Percentiles rank a stretch among this genome's conserved stretches.
Evolutionary conservation across 331 rosid species (phyloP).

Genomic region (Pyracantha coccinea): DNA sequence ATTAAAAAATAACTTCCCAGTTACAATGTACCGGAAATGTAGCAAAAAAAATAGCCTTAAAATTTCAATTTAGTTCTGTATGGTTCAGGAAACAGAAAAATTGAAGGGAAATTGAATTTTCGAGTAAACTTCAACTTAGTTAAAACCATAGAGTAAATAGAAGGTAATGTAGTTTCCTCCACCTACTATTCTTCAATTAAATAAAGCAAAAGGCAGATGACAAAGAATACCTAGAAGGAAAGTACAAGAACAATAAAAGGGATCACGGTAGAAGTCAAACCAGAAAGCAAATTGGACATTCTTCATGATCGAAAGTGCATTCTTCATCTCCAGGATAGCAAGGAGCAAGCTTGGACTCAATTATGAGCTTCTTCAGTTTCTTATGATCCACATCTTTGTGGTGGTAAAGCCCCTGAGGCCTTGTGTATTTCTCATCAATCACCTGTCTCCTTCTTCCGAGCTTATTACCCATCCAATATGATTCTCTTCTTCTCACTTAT

Average conservation of each 20-base stretch:
- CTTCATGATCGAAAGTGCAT: constrained; percentile 54
- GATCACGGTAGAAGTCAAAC: constrained; percentile 34
- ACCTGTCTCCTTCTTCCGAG: constrained; percentile 93
- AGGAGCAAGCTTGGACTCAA: constrained; percentile 93
- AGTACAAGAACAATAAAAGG: not conserved
- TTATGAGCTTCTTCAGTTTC: constrained; percentile 90
- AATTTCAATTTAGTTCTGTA: not conserved
- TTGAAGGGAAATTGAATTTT: not conserved
- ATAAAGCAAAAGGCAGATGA: not conserved
- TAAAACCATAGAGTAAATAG: not conserved
- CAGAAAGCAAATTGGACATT: constrained; percentile 99
- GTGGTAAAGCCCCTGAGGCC: constrained; percentile 92
- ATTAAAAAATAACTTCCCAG: not conserved
- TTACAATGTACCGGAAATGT: not conserved
- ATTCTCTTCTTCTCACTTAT: constrained; percentile 9
- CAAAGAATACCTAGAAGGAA: not conserved
- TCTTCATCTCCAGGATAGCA: constrained; percentile 97
- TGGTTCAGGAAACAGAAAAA: not conserved
- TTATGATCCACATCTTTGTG: constrained; percentile 98
- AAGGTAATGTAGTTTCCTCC: not conserved
- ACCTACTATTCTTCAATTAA: not conserved
- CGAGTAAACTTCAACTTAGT: not conserved
- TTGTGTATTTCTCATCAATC: constrained; percentile 86
- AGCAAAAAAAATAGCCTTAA: not conserved
- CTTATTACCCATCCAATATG: constrained; percentile 88